Percentiles rank a stretch among this genome's conserved stretches.
Evolutionary conservation across 1,284 basidiomycete species (phyloP).

Genomic region (Cronartium ribicola): DNA sequence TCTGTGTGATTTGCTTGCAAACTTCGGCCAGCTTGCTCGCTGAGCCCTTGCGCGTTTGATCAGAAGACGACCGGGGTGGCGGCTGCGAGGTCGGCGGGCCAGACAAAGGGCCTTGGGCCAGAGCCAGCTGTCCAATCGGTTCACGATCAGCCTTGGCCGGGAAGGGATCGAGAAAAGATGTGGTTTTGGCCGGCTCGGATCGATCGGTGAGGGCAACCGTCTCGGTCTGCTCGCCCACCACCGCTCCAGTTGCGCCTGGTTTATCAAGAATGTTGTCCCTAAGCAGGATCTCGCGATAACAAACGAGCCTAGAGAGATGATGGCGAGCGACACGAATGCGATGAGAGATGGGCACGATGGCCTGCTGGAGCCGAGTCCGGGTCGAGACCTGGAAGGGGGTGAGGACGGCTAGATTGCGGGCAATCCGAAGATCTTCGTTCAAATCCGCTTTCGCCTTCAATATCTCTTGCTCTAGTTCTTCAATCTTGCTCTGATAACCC

Average conservation of each 20-base stretch:
- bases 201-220: background rate
- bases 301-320: constrained; percentile 18
- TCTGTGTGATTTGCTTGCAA: too few species aligned
- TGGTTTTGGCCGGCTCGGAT: background rate
- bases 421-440: constrained; percentile 66
- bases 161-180: background rate
- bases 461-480: constrained; percentile 63
- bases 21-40: too few species aligned
- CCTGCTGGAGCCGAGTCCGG: constrained; percentile 65
- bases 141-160: background rate
- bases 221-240: background rate
- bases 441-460: constrained; percentile 61
- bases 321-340: constrained; percentile 56
- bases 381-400: constrained; percentile 81
- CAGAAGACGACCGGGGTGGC: background rate
- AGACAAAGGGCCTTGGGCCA: background rate
- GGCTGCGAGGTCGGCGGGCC: background rate
- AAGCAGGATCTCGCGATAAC: constrained; percentile 35
- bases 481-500: constrained; percentile 55
- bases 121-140: background rate
- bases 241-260: background rate
- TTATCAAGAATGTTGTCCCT: constrained; percentile 7
- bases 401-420: constrained; percentile 75
- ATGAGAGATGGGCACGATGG: constrained; percentile 64
- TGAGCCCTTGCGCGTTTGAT: too few species aligned